Conservation (phyloP, 2,329 filamentous ascomycete genomes). For the Cladobotryum mycophilum region DNA sequence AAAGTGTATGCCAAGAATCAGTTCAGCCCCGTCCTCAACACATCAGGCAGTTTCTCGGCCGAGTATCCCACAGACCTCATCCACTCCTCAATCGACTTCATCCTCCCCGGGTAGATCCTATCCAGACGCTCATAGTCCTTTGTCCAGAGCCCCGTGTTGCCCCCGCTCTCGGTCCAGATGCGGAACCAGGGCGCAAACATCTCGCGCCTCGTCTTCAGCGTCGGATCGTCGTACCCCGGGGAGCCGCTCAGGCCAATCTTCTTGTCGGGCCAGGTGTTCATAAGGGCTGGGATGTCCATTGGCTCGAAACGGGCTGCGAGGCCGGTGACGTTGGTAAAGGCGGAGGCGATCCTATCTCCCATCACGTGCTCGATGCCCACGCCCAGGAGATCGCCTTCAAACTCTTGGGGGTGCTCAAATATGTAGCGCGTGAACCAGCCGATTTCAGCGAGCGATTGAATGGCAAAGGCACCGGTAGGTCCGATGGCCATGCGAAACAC, state of each 20-base stretch:
- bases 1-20: too few species aligned
- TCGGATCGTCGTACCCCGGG: constrained; percentile 10
- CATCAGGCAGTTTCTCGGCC: constrained; percentile 2
- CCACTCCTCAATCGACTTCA: constrained; percentile 12
- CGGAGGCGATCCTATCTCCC: constrained; percentile 7
- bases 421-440: constrained; percentile 12
- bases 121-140: constrained; percentile 12
- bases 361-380: constrained; percentile 12
- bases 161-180: constrained; percentile 12
- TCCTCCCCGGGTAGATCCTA: constrained; percentile 9
- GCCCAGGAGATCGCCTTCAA: constrained; percentile 10
- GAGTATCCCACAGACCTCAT: constrained; percentile 12
- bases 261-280: background rate
- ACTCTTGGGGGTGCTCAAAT: constrained; percentile 11
- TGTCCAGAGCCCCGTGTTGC: constrained; percentile 12
- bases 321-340: constrained; percentile 11
- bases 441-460: constrained; percentile 7
- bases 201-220: constrained; percentile 5
- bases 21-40: background rate
- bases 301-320: constrained; percentile 9
- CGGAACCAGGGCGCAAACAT: constrained; percentile 12
- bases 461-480: constrained; percentile 4
- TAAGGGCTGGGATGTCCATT: constrained; percentile 1
- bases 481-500: constrained; percentile 5
- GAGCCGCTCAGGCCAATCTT: constrained; percentile 6